Conservation (phyloP, 441 rosid genomes). For the Arabidopsis lyrata region DNA sequence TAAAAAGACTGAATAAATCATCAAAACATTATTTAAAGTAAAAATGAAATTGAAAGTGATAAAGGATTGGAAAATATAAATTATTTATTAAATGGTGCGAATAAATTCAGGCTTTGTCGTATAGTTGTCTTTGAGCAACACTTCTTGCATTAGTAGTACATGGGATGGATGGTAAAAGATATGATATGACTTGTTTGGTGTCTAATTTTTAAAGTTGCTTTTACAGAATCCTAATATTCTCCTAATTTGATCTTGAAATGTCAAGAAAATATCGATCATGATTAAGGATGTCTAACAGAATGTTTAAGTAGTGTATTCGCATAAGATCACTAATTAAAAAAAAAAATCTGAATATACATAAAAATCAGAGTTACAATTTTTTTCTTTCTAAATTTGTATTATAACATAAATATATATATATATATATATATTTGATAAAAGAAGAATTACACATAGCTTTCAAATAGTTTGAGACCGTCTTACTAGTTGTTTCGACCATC, state of each 20-base stretch:
- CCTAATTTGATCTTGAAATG: neutral
- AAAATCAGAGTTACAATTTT: too few relatives aligned
- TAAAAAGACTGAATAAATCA: conserved; percentile 37
- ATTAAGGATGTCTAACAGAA: neutral
- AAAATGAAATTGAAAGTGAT: conserved; percentile 6
- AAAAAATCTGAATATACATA: too few relatives aligned
- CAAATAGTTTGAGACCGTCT: too few relatives aligned
- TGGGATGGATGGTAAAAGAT: conserved; percentile 25
- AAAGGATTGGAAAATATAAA: neutral
- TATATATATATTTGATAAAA: too few relatives aligned
- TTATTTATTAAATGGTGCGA: conserved; percentile 30
- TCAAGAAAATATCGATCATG: neutral
- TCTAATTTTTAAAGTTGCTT: conserved; percentile 5
- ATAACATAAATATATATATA: too few relatives aligned
- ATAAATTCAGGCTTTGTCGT: conserved; percentile 51
- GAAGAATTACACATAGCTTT: too few relatives aligned
- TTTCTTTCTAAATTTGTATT: too few relatives aligned
- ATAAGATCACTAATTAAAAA: too few relatives aligned
- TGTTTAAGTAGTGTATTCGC: too few relatives aligned
- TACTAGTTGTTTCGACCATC: too few relatives aligned
- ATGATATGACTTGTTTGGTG: conserved; percentile 2
- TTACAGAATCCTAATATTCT: conserved; percentile 5
- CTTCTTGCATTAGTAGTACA: conserved; percentile 32
- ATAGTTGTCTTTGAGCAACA: conserved; percentile 43
- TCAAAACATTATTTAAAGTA: conserved; percentile 26